A percentile compares a stretch with the other conserved stretches of the same genome.
Conservation (phyloP, 495 filamentous ascomycete genomes). For the Poronia punctata region DNA sequence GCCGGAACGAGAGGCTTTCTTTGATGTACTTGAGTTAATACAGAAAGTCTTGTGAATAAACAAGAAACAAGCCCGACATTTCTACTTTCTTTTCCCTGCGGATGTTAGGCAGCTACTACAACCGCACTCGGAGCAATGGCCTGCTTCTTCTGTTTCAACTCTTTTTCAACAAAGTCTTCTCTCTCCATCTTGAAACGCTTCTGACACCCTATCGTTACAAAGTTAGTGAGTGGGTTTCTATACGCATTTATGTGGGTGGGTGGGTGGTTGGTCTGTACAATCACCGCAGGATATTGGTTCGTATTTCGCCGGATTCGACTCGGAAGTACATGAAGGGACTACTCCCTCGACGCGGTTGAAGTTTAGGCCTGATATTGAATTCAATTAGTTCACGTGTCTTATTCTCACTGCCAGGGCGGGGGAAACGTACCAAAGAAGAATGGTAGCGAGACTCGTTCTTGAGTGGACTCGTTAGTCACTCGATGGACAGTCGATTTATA, state of each 20-base stretch:
- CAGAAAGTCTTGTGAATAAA: constrained; percentile 46
- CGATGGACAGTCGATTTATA: constrained; percentile 56
- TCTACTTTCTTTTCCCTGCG: too few relatives aligned
- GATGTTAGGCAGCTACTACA: constrained; percentile 24
- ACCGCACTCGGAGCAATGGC: constrained; percentile 28
- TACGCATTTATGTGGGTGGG: too few relatives aligned
- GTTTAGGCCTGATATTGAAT: constrained; percentile 29
- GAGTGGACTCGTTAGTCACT: constrained; percentile 42
- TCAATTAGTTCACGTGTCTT: background rate
- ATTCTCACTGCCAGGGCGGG: too few relatives aligned
- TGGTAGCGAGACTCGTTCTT: constrained; percentile 51
- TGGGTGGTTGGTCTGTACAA: constrained; percentile 19
- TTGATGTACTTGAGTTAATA: constrained; percentile 74
- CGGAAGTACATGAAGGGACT: constrained; percentile 46
- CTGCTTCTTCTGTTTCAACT: constrained; percentile 14
- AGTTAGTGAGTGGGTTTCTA: constrained; percentile 2
- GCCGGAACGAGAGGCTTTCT: constrained; percentile 64
- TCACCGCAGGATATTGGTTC: constrained; percentile 50
- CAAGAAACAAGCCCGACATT: background rate
- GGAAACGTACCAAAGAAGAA: constrained; percentile 54
- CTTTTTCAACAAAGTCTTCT: constrained; percentile 25
- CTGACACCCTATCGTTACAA: constrained; percentile 28
- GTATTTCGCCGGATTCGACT: constrained; percentile 47
- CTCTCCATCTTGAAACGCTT: constrained; percentile 31
- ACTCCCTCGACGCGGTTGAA: constrained; percentile 43